Evolutionary conservation across 345 rosid genomes (phyloP), one percentile per base, ranked within the genome.

Genomic region (Salix arbutifolia): DNA sequence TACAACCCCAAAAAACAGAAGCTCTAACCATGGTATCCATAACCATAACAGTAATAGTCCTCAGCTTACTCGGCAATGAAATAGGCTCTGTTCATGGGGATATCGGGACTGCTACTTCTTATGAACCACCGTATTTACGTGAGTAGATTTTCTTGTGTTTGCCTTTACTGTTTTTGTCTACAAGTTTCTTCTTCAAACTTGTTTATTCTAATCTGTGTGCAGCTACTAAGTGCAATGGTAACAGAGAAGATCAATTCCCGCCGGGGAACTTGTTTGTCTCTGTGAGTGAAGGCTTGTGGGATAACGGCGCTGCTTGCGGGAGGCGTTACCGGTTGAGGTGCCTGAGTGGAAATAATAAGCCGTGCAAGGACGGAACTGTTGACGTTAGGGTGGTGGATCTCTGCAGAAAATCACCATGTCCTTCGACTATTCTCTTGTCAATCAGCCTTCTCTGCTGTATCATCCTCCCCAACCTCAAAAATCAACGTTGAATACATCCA

Each of bases 381-480:
- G 84, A 78, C 23, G 88, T 85, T 5, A 79, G 65, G 67, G 86
- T 85, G 14, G 84, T 85, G 58, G 88, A 85, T 65, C 76, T 65
- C 60, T 81, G 84, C 67, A 70, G 69, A 5, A 78, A 13, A n/a
- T 73, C 80, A 18, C 84, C 86, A 18, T 85, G 86, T 71, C 80
- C 84, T 65, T 58, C 82, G 19, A 85, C 88, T 38, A 73, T 83
- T 3, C 74, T 74, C 64, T n/a, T 85, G 17, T 81, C 88, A 1
- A 74, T 7, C 7, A 77, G 84, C 78, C 44, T 85, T 85, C 10
- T 23, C 67, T 2, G 77, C 84, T 38, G 26, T 80, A 60, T 78
- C 88, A 0, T 68, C 4, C 7, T 65, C 52, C 17, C 40, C 65
- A 18, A 3, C 48, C 50, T 70, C 78, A 6, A 81, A 76, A 78